Percentiles rank a stretch among this genome's conserved stretches.
phyloP scores from a whole-genome alignment of 169 alveolate species.

The Ichthyophthirius multifiliis region DNA sequence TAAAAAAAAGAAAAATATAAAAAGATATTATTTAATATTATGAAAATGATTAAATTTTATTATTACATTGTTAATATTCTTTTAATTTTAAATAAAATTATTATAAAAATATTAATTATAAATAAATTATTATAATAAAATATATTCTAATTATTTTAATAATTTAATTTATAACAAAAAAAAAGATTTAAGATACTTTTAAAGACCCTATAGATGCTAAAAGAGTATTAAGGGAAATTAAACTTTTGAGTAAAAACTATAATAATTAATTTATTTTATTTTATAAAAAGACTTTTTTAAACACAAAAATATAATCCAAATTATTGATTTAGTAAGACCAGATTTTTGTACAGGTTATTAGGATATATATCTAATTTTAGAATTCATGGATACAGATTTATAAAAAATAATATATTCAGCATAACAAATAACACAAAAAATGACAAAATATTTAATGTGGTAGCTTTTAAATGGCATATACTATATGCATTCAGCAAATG shows the following conservation, averaged over 20 bases:
- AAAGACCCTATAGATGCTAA: slow-evolving; percentile 70
- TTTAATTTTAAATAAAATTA: slow-evolving; percentile 1
- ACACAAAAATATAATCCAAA: slow-evolving; percentile 51
- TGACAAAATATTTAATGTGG: slow-evolving; percentile 53
- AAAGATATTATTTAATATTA: no score
- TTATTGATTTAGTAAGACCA: slow-evolving; percentile 60
- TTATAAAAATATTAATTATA: slow-evolving; percentile 6
- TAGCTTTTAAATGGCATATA: slow-evolving; percentile 57
- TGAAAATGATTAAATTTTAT: no score
- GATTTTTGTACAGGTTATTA: slow-evolving; percentile 32
- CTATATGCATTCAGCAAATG: slow-evolving; percentile 64
- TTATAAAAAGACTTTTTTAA: slow-evolving; percentile 18
- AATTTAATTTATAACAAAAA: no score
- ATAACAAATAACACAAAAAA: slow-evolving; percentile 36
- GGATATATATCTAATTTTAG: slow-evolving; percentile 58
- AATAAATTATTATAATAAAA: background rate
- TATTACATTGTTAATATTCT: no score
- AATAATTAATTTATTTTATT: background rate
- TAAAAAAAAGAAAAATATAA: background rate
- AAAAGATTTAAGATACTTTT: slow-evolving; percentile 27
- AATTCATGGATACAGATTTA: slow-evolving; percentile 62
- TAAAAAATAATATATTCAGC: slow-evolving; percentile 27
- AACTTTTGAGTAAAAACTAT: slow-evolving; percentile 37
- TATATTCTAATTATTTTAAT: no score
- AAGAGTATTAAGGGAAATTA: slow-evolving; percentile 73